Conservation (phyloP, 2,329 filamentous ascomycete species). For the Diaporthe sp. region DNA sequence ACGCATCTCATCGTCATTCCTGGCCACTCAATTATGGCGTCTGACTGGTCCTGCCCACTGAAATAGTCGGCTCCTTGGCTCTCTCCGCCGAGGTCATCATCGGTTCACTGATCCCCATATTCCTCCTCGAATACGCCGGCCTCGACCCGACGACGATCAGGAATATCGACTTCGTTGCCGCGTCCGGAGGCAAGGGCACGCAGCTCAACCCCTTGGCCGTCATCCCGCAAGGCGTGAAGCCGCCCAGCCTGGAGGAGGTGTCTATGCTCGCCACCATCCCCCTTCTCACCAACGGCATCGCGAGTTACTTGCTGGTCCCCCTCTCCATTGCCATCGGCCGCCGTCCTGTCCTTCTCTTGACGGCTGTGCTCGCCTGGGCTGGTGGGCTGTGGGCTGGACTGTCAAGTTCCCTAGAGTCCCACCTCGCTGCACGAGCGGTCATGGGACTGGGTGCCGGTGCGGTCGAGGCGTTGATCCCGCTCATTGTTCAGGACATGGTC, state of each 20-base stretch:
- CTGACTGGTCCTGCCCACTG: background rate
- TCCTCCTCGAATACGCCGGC: constrained; percentile 53
- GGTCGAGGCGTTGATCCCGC: constrained; percentile 54
- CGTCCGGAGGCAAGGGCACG: constrained; percentile 44
- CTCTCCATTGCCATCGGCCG: constrained; percentile 55
- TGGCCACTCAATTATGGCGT: background rate
- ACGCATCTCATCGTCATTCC: constrained; percentile 26
- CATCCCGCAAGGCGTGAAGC: constrained; percentile 49
- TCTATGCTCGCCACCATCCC: constrained; percentile 53
- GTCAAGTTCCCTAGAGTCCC: constrained; percentile 49
- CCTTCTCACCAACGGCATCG: constrained; percentile 53
- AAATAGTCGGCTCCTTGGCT: constrained; percentile 48
- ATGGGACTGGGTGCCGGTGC: constrained; percentile 55
- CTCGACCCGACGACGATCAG: constrained; percentile 50
- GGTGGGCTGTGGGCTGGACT: constrained; percentile 55
- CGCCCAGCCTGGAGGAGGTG: constrained; percentile 49
- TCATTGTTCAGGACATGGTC: constrained; percentile 56
- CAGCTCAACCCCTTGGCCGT: constrained; percentile 48
- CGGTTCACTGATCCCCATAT: constrained; percentile 51
- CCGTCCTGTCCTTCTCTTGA: constrained; percentile 53
- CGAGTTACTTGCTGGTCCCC: constrained; percentile 55
- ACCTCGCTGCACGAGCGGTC: constrained; percentile 52
- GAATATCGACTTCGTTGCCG: constrained; percentile 46
- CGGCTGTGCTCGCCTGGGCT: constrained; percentile 51
- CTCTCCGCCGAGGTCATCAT: constrained; percentile 50